Evolutionary conservation across 2,329 filamentous ascomycete species (phyloP).

Genomic region (Penicillium sp.): DNA sequence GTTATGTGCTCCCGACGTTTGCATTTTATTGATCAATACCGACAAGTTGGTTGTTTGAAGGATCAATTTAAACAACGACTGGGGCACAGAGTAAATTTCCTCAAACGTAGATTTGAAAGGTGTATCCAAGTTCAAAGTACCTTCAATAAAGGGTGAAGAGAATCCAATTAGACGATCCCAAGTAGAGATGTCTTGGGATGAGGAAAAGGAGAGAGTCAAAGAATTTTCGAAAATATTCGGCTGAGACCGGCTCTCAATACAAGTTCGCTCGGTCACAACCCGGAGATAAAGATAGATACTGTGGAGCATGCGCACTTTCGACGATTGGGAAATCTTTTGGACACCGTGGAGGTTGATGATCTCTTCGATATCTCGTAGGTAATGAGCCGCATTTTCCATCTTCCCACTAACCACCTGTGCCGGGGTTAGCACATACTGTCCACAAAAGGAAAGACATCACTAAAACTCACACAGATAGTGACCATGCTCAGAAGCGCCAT

Average conservation of each 20-base stretch:
- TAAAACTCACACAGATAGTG: background rate
- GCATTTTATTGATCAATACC: background rate
- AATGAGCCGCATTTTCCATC: background rate
- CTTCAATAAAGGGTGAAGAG: background rate
- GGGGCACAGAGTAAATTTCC: background rate
- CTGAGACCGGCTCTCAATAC: background rate
- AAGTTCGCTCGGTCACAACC: background rate
- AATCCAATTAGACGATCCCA: background rate
- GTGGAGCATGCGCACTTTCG: background rate
- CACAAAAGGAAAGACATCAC: background rate
- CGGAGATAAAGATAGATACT: background rate
- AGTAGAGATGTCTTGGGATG: background rate
- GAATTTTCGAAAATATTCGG: too few species aligned
- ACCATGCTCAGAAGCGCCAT: constrained; percentile 1
- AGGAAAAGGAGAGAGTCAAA: background rate
- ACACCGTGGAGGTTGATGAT: background rate
- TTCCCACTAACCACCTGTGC: background rate
- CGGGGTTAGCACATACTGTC: background rate
- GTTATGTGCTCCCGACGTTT: background rate
- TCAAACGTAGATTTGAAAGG: background rate
- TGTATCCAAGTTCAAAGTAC: background rate
- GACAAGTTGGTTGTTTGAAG: background rate
- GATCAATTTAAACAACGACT: background rate
- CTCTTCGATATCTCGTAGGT: background rate
- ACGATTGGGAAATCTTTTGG: background rate